Conservation (phyloP, 23 red algal species). For the Gracilariopsis chorda region DNA sequence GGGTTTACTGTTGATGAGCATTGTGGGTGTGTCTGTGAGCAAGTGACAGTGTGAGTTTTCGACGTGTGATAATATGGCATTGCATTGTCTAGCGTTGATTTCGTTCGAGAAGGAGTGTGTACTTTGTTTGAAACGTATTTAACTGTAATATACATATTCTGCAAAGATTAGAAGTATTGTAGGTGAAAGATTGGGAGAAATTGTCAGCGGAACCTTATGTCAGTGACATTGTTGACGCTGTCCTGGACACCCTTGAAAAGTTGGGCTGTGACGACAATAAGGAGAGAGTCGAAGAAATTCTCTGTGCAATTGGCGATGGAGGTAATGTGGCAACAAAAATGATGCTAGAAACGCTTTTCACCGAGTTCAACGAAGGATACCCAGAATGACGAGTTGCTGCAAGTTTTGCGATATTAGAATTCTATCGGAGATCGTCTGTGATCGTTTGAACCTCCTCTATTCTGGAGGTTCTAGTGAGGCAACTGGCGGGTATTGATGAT, state of each 20-base stretch:
- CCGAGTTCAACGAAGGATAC: conserved; percentile 19
- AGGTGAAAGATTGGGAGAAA: conserved; percentile 56
- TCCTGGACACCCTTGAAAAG: conserved; percentile 24
- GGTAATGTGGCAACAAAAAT: background rate
- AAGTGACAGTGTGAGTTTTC: too few relatives aligned
- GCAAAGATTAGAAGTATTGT: conserved; percentile 39
- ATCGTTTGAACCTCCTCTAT: background rate
- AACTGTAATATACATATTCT: too few relatives aligned
- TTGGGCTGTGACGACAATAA: background rate
- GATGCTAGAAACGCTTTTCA: conserved; percentile 4
- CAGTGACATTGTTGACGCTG: background rate
- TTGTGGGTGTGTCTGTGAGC: too few relatives aligned
- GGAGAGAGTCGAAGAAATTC: background rate
- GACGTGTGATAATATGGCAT: too few relatives aligned
- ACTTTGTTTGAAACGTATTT: too few relatives aligned
- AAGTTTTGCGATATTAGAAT: background rate
- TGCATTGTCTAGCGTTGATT: too few relatives aligned
- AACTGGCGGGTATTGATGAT: conserved; percentile 37
- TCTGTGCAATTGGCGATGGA: background rate
- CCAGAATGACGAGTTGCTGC: conserved; percentile 3
- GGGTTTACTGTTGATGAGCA: too few relatives aligned
- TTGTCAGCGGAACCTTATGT: conserved; percentile 30
- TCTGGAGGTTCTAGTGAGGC: conserved; percentile 41
- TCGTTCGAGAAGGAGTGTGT: too few relatives aligned
- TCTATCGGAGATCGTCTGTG: background rate